phyloP scores from a whole-genome alignment of 345 rosid species.

The Linum usitatissimum region DNA sequence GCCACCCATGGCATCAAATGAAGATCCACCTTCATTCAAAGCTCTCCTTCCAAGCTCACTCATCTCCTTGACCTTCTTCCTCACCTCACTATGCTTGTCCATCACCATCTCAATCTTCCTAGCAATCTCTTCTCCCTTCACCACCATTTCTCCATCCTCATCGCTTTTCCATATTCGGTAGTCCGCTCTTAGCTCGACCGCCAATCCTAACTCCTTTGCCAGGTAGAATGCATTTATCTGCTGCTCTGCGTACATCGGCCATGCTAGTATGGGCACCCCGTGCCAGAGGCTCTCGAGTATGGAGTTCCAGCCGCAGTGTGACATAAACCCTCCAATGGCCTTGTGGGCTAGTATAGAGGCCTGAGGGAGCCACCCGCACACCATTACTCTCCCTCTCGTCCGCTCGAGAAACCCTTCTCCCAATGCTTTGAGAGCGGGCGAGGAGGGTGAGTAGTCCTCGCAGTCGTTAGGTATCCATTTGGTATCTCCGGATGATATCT shows the following conservation, averaged over 20 bases:
- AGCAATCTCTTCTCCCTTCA: background rate
- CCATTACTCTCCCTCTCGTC: background rate
- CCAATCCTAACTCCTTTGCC: background rate
- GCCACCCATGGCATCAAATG: conserved; percentile 12
- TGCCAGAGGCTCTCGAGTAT: background rate
- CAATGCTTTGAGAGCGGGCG: no score
- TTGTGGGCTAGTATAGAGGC: background rate
- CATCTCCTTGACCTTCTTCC: conserved; percentile 26
- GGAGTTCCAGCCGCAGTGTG: background rate
- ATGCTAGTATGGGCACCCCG: background rate
- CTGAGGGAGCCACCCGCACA: background rate
- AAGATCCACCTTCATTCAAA: background rate
- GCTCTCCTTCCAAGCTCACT: conserved; percentile 21
- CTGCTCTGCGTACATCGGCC: background rate
- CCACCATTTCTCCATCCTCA: background rate
- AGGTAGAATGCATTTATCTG: background rate
- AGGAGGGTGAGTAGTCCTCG: background rate
- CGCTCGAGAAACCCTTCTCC: background rate
- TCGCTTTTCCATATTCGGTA: background rate
- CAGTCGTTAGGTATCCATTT: background rate
- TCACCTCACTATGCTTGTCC: conserved; percentile 9
- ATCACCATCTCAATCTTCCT: background rate
- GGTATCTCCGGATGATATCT: background rate
- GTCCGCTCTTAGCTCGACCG: background rate
- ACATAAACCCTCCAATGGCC: background rate